Percentiles rank a stretch among this genome's conserved stretches.
Conservation (phyloP, 371 early-diverging fungal genomes). For the Rhizopus delemar region DNA sequence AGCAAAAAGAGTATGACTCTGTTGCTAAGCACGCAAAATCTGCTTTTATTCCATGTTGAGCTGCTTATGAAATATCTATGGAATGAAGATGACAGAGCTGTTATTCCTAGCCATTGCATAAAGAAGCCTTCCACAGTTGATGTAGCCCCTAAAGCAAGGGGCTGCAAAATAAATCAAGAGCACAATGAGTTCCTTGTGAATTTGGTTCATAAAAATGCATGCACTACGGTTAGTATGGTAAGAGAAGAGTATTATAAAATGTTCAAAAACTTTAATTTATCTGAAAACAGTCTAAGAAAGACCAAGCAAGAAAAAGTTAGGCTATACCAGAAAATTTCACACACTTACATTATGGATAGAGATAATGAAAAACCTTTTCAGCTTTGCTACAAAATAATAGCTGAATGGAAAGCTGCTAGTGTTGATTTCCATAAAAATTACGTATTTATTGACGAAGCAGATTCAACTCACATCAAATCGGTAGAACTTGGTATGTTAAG, state of each 20-base stretch:
- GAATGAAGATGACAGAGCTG: conserved; percentile 7
- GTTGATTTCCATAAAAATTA: conserved; percentile 8
- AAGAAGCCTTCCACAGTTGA: background rate
- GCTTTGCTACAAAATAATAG: conserved; percentile 9
- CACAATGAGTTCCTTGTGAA: conserved; percentile 1
- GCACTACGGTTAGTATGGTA: background rate
- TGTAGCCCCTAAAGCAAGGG: background rate
- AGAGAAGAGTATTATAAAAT: background rate
- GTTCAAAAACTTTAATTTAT: background rate
- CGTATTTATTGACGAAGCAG: conserved; percentile 9
- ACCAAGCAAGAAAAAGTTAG: conserved; percentile 1
- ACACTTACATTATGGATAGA: conserved; percentile 2
- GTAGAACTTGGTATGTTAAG: conserved; percentile 10
- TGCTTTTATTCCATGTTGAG: conserved; percentile 3
- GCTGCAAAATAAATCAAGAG: background rate
- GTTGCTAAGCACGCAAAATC: conserved; percentile 9
- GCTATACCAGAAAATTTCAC: background rate
- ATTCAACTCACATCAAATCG: conserved; percentile 7
- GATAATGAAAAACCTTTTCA: conserved; percentile 8
- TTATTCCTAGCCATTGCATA: background rate
- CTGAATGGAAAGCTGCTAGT: conserved; percentile 9
- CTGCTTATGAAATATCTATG: conserved; percentile 9
- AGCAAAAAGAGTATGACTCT: conserved; percentile 5
- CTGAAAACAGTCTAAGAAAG: conserved; percentile 2
- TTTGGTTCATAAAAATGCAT: background rate